Evolutionary conservation across 2,329 filamentous ascomycete species (phyloP).

Genomic region (Monilinia laxa): DNA sequence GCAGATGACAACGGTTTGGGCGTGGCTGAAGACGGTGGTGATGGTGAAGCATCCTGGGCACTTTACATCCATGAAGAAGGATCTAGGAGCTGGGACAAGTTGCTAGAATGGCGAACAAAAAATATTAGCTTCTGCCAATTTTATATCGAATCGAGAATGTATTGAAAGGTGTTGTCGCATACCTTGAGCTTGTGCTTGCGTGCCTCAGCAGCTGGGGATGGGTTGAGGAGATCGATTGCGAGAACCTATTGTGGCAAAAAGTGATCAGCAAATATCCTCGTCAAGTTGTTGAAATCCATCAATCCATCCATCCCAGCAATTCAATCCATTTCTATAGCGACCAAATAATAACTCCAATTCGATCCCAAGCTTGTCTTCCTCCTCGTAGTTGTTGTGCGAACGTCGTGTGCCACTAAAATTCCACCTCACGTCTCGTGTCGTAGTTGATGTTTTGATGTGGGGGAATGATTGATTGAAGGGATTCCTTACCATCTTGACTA

Average conservation of each 20-base stretch:
- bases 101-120: slow-evolving; percentile 53
- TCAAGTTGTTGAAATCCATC: slow-evolving; percentile 32
- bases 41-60: slow-evolving; percentile 99
- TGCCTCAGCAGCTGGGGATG: slow-evolving; percentile 93
- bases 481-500: slow-evolving; percentile 68
- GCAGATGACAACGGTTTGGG: slow-evolving; percentile 99
- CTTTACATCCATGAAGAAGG: slow-evolving; percentile 99
- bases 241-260: slow-evolving; percentile 72
- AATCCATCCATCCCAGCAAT: slow-evolving; percentile 28
- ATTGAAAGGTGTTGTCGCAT: slow-evolving; percentile 43
- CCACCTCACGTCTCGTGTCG: slow-evolving; percentile 26
- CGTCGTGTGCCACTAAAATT: slow-evolving; percentile 38
- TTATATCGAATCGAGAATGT: background rate
- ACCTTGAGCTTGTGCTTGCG: slow-evolving; percentile 99
- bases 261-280: slow-evolving; percentile 49
- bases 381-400: slow-evolving; percentile 24
- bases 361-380: slow-evolving; percentile 20
- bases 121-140: slow-evolving; percentile 21
- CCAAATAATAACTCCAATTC: slow-evolving; percentile 19
- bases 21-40: slow-evolving; percentile 99
- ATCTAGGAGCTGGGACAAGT: slow-evolving; percentile 93
- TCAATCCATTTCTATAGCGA: slow-evolving; percentile 21
- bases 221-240: slow-evolving; percentile 99
- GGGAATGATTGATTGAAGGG: slow-evolving; percentile 23
- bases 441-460: slow-evolving; percentile 24